phyloP scores from a whole-genome alignment of 192 early-diverging fungal genomes.

The Dimargaris cristalligena region DNA sequence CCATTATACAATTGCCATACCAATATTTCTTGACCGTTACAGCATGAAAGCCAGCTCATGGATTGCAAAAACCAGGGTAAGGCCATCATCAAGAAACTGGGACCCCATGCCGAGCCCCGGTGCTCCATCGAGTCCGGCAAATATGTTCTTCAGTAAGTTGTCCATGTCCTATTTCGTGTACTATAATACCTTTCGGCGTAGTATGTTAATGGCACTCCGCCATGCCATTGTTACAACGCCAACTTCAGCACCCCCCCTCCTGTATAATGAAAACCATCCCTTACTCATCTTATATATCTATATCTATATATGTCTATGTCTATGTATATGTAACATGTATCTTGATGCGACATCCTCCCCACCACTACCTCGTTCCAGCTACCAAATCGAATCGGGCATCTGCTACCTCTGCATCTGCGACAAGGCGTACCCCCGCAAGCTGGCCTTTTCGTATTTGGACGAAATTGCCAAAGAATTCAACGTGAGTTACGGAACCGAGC shows the following conservation, averaged over 20 bases:
- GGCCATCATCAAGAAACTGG: conserved; percentile 77
- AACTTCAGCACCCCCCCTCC: too few relatives aligned
- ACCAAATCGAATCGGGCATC: conserved; percentile 84
- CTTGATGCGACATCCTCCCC: too few relatives aligned
- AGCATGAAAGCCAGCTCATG: conserved; percentile 63
- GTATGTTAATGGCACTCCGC: too few relatives aligned
- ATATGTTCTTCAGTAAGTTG: conserved; percentile 69
- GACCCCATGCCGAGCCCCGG: conserved; percentile 63
- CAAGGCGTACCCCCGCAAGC: conserved; percentile 71
- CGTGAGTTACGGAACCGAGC: conserved; percentile 80
- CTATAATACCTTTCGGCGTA: too few relatives aligned
- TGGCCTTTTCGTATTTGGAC: conserved; percentile 90
- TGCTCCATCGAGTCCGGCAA: conserved; percentile 91
- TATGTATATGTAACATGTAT: too few relatives aligned
- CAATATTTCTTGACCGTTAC: background rate
- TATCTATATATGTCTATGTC: too few relatives aligned
- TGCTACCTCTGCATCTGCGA: conserved; percentile 94
- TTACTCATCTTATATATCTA: too few relatives aligned
- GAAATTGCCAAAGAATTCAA: conserved; percentile 90
- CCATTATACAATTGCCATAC: too few relatives aligned
- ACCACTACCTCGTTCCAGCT: conserved; percentile 35
- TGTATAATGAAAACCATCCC: too few relatives aligned
- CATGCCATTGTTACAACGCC: too few relatives aligned
- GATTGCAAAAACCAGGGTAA: conserved; percentile 92
- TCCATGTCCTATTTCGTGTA: too few relatives aligned